Evolutionary conservation across 2,329 filamentous ascomycete species (phyloP).

Genomic region (Dothideomycetes sp.): DNA sequence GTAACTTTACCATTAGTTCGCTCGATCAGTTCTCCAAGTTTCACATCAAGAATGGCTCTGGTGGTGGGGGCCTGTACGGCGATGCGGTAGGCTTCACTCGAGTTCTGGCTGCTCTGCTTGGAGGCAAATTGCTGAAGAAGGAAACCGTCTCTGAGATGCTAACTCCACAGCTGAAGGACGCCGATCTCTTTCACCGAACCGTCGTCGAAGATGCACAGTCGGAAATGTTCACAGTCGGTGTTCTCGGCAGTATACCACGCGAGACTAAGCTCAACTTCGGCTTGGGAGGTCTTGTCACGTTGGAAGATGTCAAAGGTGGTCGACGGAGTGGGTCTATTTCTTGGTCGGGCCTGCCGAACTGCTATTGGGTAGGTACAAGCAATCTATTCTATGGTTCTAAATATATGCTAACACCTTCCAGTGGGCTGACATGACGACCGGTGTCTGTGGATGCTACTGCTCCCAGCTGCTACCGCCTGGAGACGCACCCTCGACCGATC

Average conservation of each 20-base stretch:
- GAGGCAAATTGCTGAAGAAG: slow-evolving; percentile 35
- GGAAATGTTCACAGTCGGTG: not conserved
- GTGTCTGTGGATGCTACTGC: not conserved
- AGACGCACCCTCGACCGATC: not conserved
- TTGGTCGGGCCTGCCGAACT: not conserved
- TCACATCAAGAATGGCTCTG: slow-evolving; percentile 16
- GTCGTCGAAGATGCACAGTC: not conserved
- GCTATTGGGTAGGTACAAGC: not conserved
- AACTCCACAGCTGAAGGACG: slow-evolving; percentile 30
- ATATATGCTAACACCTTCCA: not conserved
- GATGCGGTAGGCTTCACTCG: slow-evolving; percentile 31
- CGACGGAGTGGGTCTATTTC: not conserved
- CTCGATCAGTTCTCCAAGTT: slow-evolving; percentile 3
- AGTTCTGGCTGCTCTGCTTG: slow-evolving; percentile 37
- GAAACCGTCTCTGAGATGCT: slow-evolving; percentile 36
- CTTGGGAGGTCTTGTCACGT: not conserved
- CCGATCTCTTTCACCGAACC: not conserved
- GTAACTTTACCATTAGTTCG: slow-evolving; percentile 6
- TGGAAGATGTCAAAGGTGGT: not conserved
- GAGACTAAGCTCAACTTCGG: not conserved
- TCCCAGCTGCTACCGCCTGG: not conserved
- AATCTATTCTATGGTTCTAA: not conserved
- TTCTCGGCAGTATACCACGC: not conserved
- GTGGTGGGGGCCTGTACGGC: slow-evolving; percentile 20
- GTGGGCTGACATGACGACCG: not conserved